Conservation (phyloP, 345 rosid species). For the Gossypium mustelinum region DNA sequence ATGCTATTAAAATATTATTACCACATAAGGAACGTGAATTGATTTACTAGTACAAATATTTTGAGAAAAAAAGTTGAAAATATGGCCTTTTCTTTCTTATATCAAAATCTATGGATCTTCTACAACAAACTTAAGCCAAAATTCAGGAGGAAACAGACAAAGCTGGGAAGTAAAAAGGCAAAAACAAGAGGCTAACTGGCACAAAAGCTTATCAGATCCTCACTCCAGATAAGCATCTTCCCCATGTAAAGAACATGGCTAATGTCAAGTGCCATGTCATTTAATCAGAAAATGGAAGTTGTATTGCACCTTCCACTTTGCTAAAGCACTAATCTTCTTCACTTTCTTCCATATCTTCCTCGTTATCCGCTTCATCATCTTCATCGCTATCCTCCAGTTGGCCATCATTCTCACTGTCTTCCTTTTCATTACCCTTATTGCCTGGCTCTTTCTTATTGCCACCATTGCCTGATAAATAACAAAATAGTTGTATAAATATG, state of each 20-base stretch:
- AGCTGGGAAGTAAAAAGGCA: neutral
- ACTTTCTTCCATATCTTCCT: neutral
- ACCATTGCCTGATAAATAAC: no score
- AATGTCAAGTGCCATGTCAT: neutral
- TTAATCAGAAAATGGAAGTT: neutral
- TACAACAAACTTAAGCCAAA: neutral
- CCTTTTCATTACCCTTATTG: neutral
- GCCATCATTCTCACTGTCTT: slow-evolving; percentile 13
- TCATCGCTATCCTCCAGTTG: slow-evolving; percentile 15
- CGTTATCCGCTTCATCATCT: slow-evolving; percentile 6
- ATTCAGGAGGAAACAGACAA: neutral
- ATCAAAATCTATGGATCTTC: neutral
- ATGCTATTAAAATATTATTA: no score
- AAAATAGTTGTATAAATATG: no score
- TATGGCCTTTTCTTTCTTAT: neutral
- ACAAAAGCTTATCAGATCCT: neutral
- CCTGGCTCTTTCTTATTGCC: no score
- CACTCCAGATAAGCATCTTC: neutral
- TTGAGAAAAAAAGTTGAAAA: no score
- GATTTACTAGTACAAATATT: no score
- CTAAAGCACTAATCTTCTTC: slow-evolving; percentile 4
- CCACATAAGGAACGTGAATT: no score
- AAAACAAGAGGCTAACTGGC: neutral
- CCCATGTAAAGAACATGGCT: no score
- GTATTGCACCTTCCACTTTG: neutral